A percentile compares a stretch with the other conserved stretches of the same genome.
Conservation (phyloP, 805 yeast genomes). For the Nakazawaea ernobii region DNA sequence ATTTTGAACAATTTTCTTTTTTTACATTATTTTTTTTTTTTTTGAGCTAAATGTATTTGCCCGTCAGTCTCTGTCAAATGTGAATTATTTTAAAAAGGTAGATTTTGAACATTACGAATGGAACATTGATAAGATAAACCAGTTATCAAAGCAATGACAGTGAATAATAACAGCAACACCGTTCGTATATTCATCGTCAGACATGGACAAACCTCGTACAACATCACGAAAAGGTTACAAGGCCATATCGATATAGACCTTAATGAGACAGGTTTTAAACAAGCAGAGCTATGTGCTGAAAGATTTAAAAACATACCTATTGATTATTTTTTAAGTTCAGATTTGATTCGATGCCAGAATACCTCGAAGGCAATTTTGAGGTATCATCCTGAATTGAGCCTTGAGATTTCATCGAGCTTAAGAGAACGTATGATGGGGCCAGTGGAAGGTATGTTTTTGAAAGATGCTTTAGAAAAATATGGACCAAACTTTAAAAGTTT, state of each 20-base stretch:
- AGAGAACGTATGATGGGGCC: constrained; percentile 79
- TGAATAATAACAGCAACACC: constrained; percentile 14
- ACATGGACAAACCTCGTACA: constrained; percentile 83
- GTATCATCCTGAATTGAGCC: constrained; percentile 19
- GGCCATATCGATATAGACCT: constrained; percentile 70
- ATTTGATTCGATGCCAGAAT: constrained; percentile 52
- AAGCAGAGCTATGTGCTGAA: constrained; percentile 52
- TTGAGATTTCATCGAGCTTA: constrained; percentile 34
- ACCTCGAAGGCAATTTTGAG: constrained; percentile 44
- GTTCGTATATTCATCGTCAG: constrained; percentile 54
- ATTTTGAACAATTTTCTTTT: background rate
- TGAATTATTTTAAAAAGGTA: background rate
- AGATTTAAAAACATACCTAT: constrained; percentile 32
- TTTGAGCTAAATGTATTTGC: background rate
- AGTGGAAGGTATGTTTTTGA: constrained; percentile 67
- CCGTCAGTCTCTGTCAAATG: background rate
- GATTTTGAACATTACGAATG: too few species aligned
- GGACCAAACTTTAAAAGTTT: constrained; percentile 56
- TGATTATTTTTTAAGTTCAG: constrained; percentile 47
- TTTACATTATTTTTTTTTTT: background rate
- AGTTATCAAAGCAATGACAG: constrained; percentile 6
- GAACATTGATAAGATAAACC: too few species aligned
- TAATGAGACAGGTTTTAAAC: constrained; percentile 55
- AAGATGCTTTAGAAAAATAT: constrained; percentile 54
- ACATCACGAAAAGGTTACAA: constrained; percentile 62